These are phyloP conservation scores for Mariannaea elegans DNA, from an alignment of 2,329 filamentous ascomycete genomes.

Conservation along the genomic window DNA sequence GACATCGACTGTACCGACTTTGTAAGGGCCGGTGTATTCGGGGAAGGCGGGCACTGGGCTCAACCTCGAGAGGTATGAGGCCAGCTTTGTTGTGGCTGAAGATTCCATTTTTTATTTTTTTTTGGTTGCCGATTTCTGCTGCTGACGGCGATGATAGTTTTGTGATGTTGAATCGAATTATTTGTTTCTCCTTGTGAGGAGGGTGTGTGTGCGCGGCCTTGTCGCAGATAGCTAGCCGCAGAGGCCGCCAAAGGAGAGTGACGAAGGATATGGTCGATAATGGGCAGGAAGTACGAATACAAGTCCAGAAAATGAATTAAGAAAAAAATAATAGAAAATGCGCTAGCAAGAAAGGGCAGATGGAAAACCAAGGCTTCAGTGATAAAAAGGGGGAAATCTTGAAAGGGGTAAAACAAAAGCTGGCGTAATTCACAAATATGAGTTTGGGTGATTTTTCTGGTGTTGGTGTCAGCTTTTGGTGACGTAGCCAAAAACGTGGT, in stretches of 20 bases:
- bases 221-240: constrained; percentile 3
- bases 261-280: background rate
- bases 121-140: background rate
- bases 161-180: background rate
- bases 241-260: background rate
- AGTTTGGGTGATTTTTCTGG: constrained; percentile 5
- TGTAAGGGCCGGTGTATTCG: constrained; percentile 75
- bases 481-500: constrained; percentile 28
- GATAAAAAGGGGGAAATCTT: background rate
- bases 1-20: constrained; percentile 77
- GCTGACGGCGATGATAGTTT: background rate
- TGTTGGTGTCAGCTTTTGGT: constrained; percentile 21
- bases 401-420: background rate
- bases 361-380: background rate
- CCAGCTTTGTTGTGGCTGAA: constrained; percentile 49
- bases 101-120: constrained; percentile 28
- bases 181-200: background rate
- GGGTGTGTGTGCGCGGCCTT: background rate
- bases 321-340: background rate
- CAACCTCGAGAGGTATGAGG: constrained; percentile 61
- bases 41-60: constrained; percentile 79
- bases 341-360: background rate
- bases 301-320: background rate
- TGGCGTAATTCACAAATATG: no score
- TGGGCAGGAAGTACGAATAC: background rate